Percentiles rank a stretch among this genome's conserved stretches.
Conservation (phyloP, 805 yeast species). For the Wickerhamomyces rabaulensis region DNA sequence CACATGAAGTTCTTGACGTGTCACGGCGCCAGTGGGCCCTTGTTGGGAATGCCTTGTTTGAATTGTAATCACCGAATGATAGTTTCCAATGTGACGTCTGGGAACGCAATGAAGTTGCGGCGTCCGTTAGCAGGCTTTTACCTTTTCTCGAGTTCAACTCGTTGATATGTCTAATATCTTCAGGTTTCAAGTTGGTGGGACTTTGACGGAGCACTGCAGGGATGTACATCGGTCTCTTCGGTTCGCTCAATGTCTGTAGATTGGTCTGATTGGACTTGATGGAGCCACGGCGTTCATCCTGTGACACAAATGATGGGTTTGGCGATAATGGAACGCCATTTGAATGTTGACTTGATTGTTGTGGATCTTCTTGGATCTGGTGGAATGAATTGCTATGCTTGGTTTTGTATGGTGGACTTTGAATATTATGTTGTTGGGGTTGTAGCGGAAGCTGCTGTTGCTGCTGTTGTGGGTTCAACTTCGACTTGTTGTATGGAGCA, state of each 20-base stretch:
- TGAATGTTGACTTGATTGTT: background rate
- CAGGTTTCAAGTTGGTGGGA: conserved; percentile 37
- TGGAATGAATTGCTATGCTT: conserved; percentile 1
- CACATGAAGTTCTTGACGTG: conserved; percentile 56
- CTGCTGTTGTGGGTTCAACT: conserved; percentile 3
- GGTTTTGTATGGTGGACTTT: conserved; percentile 5
- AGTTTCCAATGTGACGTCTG: conserved; percentile 23
- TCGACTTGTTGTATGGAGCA: conserved; percentile 2
- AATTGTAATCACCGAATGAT: conserved; percentile 22
- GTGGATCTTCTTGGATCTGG: conserved; percentile 23
- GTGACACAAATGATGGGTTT: background rate
- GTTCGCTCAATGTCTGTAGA: conserved; percentile 69
- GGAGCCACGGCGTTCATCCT: background rate
- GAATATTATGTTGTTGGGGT: conserved; percentile 7
- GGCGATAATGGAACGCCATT: conserved; percentile 11
- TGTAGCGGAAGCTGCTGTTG: background rate
- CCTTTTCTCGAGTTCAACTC: conserved; percentile 23
- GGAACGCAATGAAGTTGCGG: conserved; percentile 23
- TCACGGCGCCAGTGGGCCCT: conserved; percentile 75
- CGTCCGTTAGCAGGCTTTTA: conserved; percentile 16
- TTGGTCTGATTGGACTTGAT: conserved; percentile 5
- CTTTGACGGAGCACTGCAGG: conserved; percentile 80
- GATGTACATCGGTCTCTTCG: conserved; percentile 79
- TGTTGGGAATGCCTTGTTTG: conserved; percentile 25
- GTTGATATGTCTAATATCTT: conserved; percentile 28